phyloP scores from a whole-genome alignment of 1,284 basidiomycete genomes.

The Ceratobasidium sp. region DNA sequence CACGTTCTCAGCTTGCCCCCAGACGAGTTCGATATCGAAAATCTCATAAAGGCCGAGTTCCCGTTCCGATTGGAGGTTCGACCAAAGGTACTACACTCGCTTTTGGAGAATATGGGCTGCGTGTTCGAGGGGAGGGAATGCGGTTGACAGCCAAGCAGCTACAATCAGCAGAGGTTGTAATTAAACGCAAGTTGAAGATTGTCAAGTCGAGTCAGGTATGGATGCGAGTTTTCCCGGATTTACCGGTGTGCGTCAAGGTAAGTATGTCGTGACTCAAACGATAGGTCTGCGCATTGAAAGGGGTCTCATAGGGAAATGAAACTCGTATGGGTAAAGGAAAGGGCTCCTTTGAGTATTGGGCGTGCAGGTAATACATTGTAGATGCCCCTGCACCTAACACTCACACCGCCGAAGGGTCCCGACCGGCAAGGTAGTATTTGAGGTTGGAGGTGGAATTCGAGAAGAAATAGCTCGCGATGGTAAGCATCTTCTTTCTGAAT shows the following conservation, averaged over 20 bases:
- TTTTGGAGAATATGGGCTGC: conserved; percentile 91
- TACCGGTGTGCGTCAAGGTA: conserved; percentile 97
- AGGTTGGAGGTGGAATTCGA: conserved; percentile 91
- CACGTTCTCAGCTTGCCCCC: conserved; percentile 79
- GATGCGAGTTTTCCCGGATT: conserved; percentile 94
- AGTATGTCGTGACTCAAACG: conserved; percentile 48
- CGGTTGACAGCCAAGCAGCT: conserved; percentile 94
- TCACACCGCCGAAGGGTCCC: conserved; percentile 71
- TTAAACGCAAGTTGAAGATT: conserved; percentile 91
- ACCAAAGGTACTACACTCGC: conserved; percentile 94
- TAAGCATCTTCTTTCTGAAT: conserved; percentile 58
- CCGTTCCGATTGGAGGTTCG: conserved; percentile 88
- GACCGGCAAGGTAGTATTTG: conserved; percentile 93
- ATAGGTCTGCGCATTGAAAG: background rate
- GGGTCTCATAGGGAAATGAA: conserved; percentile 83
- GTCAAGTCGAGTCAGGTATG: conserved; percentile 92
- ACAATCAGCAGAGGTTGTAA: conserved; percentile 85
- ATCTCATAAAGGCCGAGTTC: conserved; percentile 88
- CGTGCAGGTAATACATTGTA: conserved; percentile 75
- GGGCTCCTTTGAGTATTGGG: conserved; percentile 98
- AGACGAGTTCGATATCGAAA: conserved; percentile 84
- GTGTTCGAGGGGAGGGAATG: conserved; percentile 82
- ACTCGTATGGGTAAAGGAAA: conserved; percentile 99
- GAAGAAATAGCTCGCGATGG: conserved; percentile 95
- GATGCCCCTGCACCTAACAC: background rate